phyloP scores from a whole-genome alignment of 2,329 filamentous ascomycete genomes.

The Pestalotiopsis sp. region DNA sequence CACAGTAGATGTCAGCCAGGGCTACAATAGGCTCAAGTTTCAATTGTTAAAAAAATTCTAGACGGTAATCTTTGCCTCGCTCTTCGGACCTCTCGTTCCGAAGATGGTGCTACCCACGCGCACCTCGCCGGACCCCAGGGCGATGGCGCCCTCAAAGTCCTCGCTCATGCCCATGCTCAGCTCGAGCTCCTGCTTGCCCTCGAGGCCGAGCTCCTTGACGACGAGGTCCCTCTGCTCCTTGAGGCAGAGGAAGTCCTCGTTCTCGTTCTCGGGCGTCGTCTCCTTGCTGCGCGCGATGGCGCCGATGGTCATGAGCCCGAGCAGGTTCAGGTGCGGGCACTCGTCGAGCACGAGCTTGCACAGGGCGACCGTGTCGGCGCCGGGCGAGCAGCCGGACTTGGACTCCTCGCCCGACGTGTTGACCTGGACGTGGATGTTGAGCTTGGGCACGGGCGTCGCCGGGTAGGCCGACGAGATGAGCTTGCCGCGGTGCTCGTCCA shows the following conservation, averaged over 20 bases:
- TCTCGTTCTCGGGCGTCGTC: slow-evolving; percentile 75
- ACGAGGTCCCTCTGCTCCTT: slow-evolving; percentile 72
- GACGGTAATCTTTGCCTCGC: slow-evolving; percentile 70
- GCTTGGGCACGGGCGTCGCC: slow-evolving; percentile 36
- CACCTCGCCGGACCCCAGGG: slow-evolving; percentile 84
- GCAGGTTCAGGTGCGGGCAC: slow-evolving; percentile 66
- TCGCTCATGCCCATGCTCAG: slow-evolving; percentile 99
- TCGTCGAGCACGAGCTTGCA: slow-evolving; percentile 70
- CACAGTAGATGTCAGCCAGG: not conserved
- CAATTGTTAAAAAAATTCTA: slow-evolving; percentile 22
- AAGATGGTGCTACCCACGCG: slow-evolving; percentile 94
- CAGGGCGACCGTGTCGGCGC: slow-evolving; percentile 60
- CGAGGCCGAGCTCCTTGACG: slow-evolving; percentile 57
- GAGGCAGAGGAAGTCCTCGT: slow-evolving; percentile 82
- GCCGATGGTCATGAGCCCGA: slow-evolving; percentile 96
- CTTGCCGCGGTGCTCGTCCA: slow-evolving; percentile 75
- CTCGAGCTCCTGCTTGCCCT: slow-evolving; percentile 59
- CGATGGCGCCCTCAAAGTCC: slow-evolving; percentile 89
- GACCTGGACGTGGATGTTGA: slow-evolving; percentile 87
- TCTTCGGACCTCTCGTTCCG: slow-evolving; percentile 76
- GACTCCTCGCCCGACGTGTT: slow-evolving; percentile 88
- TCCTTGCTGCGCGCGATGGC: slow-evolving; percentile 84
- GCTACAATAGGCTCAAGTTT: not conserved
- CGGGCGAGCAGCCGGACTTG: slow-evolving; percentile 81
- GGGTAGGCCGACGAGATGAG: slow-evolving; percentile 36